Base-by-base conservation (phyloP, 192 early-diverging fungal species). In the Lobosporangium transversale region DNA sequence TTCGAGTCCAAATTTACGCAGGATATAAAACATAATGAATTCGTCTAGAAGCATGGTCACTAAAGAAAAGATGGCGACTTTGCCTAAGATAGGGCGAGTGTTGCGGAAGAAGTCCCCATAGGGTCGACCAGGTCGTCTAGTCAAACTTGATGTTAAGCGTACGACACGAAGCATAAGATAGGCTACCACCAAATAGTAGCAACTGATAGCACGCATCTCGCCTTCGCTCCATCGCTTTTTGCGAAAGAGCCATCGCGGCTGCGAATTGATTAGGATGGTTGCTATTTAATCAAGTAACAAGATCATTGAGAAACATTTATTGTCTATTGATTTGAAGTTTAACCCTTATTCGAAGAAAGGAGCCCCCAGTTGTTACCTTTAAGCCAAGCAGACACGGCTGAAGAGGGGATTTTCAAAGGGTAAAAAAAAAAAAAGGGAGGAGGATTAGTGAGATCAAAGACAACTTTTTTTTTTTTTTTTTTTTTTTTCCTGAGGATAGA, bases 21-120 rank as follows among this genome's bases (percentile, higher is more conserved):
- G 73, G 53, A 76, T 76, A 53, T 76, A 76, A 33, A 76, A 76
- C 73, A 76, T 76, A 52, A 67, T 45, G 43, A 76, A 76, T 26
- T 76, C 73, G 40, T 76, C 73, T 33, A 67, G n/a, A 27, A 57
- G 6, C 73, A 76, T 76, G 7, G 73, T 76, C 2, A 58, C 65
- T 3, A 76, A 21, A 24, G 62, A 65, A 30, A 76, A 76, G 21
- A 76, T 51, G 21, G 64, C 65, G 43, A 76, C 36, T 24, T 76
- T 48, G 40, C 73, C 73, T 17, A 76, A 53, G 53, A 76, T 76
- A 26, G 73, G 73, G 1, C 64, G 73, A 4, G 53, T 58, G 35
- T 76, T 67, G 14, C 73, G 63, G 48, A 76, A 76, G 20, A 76
- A 76, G 53, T 76, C 73, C 11, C 73, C 73, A 51, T 76, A 76